Base-by-base conservation (phyloP, 1,284 basidiomycete species). In the Pterula multifida region DNA sequence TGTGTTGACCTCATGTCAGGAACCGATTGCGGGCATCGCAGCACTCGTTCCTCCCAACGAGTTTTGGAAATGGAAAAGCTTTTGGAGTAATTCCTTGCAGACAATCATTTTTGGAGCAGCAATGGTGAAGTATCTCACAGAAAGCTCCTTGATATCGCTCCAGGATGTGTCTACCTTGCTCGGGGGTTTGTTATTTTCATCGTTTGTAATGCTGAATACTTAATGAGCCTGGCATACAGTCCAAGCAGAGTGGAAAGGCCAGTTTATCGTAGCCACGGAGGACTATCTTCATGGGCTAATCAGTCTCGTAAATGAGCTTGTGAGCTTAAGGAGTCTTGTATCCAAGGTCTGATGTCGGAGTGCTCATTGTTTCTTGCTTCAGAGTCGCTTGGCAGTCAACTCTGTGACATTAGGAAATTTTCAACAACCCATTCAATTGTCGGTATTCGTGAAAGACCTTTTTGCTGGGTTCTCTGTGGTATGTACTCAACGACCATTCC, bases 281-380 rank as follows among this genome's bases (percentile, higher is more conserved):
- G 89, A 92, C 59, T 92, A 92, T 62, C 70, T 92, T n/a, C 89
- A 90, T 56, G 84, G 81, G 1, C 65, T 92, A 26, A 89, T 92
- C 53, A 81, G 71, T 44, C 65, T 91, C 39, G 80, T 89, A 28
- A 91, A 90, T 55, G 89, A 92, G 66, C 65, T 92, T 62, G 89
- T 87, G 59, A 54, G 75, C 62, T 19, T 49, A 32, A 32, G 6
- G 28, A 6, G 6, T 6, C 28, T 6, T 6, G 28, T 32, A 6
- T 32, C 15, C 28, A 32, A 6, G 6, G 28, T 32, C 28, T 15
- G 6, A 32, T 32, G 28, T 32, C 15, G 28, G 28, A 32, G 6
- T 39, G 52, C 48, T 55, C 46, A 50, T 52, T 47, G 55, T 49
- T 32, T 45, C 36, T 17, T 45, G 9, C 19, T 28, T 3, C 54